These are phyloP conservation scores for Bolboschoenoplectus hybrid DNA, from an alignment of 202 grass and related monocot genomes.

Conservation along the genomic window DNA sequence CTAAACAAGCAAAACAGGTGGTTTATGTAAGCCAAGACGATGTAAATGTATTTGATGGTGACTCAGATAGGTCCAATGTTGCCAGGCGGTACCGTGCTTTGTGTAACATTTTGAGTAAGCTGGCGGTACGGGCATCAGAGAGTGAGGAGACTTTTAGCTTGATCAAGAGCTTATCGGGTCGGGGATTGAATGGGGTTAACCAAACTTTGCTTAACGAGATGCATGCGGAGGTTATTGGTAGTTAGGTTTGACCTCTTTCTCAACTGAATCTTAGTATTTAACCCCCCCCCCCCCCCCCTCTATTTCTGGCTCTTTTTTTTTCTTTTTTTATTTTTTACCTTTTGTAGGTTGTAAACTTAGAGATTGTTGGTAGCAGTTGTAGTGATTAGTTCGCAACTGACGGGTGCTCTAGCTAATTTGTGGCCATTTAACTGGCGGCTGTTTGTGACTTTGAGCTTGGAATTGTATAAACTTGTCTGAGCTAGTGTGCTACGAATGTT, in stretches of 20 bases:
- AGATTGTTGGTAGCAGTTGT: slow-evolving; percentile 8
- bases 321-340: background rate
- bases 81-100: slow-evolving; percentile 42
- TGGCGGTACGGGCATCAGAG: slow-evolving; percentile 45
- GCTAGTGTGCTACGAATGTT: background rate
- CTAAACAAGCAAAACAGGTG: slow-evolving; percentile 38
- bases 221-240: slow-evolving; percentile 7
- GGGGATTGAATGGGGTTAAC: slow-evolving; percentile 34
- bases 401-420: slow-evolving; percentile 21
- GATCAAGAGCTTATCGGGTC: slow-evolving; percentile 43
- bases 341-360: slow-evolving; percentile 24
- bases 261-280: slow-evolving; percentile 17
- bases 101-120: slow-evolving; percentile 50
- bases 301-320: background rate
- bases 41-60: slow-evolving; percentile 35
- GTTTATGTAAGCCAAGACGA: slow-evolving; percentile 23
- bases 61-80: slow-evolving; percentile 5
- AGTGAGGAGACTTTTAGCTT: slow-evolving; percentile 42
- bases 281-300: background rate
- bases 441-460: background rate
- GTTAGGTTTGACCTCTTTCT: slow-evolving; percentile 19
- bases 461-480: slow-evolving; percentile 16
- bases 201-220: slow-evolving; percentile 30
- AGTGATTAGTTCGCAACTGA: background rate
- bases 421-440: background rate